phyloP scores from a whole-genome alignment of 768 basidiomycete species.

The Rhizopogon sp. region DNA sequence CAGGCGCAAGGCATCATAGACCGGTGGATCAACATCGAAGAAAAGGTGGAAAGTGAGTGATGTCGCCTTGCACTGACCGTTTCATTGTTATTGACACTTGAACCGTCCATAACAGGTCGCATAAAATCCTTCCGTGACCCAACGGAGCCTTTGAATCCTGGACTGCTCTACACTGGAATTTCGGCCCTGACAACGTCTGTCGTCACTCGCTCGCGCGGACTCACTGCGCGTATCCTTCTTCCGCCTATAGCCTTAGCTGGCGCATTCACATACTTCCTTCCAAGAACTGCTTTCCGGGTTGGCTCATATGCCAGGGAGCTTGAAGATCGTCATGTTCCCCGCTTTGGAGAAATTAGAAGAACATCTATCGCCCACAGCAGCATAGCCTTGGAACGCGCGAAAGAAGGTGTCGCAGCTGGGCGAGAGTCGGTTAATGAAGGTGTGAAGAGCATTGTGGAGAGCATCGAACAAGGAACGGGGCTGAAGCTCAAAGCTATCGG shows the following conservation, averaged over 20 bases:
- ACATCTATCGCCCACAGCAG: slow-evolving; percentile 54
- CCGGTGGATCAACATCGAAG: slow-evolving; percentile 83
- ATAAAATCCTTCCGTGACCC: slow-evolving; percentile 79
- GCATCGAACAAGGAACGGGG: slow-evolving; percentile 66
- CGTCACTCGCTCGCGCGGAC: slow-evolving; percentile 68
- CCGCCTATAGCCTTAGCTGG: slow-evolving; percentile 71
- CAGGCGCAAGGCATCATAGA: slow-evolving; percentile 70
- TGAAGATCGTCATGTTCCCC: slow-evolving; percentile 69
- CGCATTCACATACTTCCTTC: slow-evolving; percentile 82
- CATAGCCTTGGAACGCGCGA: slow-evolving; percentile 56
- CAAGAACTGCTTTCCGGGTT: slow-evolving; percentile 72
- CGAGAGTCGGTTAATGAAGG: slow-evolving; percentile 39
- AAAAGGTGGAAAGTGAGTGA: slow-evolving; percentile 78
- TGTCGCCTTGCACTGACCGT: not conserved
- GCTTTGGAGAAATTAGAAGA: slow-evolving; percentile 61
- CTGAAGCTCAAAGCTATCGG: slow-evolving; percentile 65
- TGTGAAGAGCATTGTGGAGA: slow-evolving; percentile 43
- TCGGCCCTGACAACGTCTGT: slow-evolving; percentile 87
- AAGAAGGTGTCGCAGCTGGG: slow-evolving; percentile 45
- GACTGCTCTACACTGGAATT: slow-evolving; percentile 86
- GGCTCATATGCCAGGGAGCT: slow-evolving; percentile 58
- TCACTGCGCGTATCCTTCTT: slow-evolving; percentile 65
- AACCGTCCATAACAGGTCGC: slow-evolving; percentile 43
- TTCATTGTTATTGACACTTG: not conserved
- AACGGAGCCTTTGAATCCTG: slow-evolving; percentile 81